Evolutionary conservation across 1,139 yeast genomes (phyloP), one percentile per base, ranked within the genome.

Genomic region (Pneumocystis oryctolagi): DNA sequence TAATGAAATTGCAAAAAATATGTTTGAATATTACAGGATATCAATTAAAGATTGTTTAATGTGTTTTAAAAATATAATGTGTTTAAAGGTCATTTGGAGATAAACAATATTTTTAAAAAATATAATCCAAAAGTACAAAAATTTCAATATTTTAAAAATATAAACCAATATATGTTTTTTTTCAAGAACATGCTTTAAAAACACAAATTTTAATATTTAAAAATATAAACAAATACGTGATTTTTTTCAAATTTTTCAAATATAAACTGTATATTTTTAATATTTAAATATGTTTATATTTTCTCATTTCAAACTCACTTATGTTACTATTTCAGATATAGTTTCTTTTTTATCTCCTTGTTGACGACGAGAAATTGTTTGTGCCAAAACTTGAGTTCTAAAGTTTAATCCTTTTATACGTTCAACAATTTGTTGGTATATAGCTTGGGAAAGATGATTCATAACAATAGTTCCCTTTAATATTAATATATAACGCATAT

Each of bases 351-450:
- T 47, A 25, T 47, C 55, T 25, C 55, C 55, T 47, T 47, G 55
- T 25, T 47, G 55, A 2, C 55, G 55, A 6, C 55, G 55, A 37
- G 39, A 16, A 61, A 73, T 66, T 61, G 78, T 75, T 64, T 77
- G 74, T 62, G 74, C 73, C 64, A 81, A 74, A 62, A 81, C 76
- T 71, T 82, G 84, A 70, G 77, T 79, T 70, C 82, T 78, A 73
- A 80, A 82, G 40, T 82, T 78, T 68, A 82, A 74, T 5, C 82
- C 83, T 76, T 81, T 82, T 32, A 85, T 82, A 72, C 79, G 81
- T 68, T 82, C 85, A 69, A 80, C 79, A 58, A 82, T 80, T 68
- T 81, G 83, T 70, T 80, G 83, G 71, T 80, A 81, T 39, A 79
- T 81, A 64, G 77, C 72, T 60, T 76, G 72, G 12, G 74, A 70